Conservation (phyloP, 805 yeast genomes). For the Candida ficus region DNA sequence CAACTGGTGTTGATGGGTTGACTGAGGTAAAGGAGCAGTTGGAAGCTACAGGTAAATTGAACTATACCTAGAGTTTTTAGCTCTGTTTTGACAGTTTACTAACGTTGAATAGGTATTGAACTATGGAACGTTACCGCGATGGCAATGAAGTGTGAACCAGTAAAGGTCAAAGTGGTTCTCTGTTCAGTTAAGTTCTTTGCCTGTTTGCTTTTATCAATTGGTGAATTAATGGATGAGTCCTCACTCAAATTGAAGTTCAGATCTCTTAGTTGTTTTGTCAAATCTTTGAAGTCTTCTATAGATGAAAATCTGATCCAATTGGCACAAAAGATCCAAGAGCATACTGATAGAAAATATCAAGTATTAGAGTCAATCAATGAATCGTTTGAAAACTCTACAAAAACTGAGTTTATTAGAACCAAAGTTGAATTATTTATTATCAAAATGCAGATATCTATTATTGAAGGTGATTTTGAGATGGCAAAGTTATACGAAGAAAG, state of each 20-base stretch:
- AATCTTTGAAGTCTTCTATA: slow-evolving; percentile 23
- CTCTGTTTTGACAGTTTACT: neutral
- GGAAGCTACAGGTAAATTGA: slow-evolving; percentile 20
- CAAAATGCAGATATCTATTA: slow-evolving; percentile 28
- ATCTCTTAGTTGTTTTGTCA: slow-evolving; percentile 28
- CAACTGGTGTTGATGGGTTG: slow-evolving; percentile 17
- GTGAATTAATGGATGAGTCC: slow-evolving; percentile 23
- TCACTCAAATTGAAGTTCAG: slow-evolving; percentile 25
- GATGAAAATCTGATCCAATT: slow-evolving; percentile 22
- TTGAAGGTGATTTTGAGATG: slow-evolving; percentile 29
- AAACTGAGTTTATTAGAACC: slow-evolving; percentile 15
- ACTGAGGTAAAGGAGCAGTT: slow-evolving; percentile 19
- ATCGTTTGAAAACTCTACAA: neutral
- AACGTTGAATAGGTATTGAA: slow-evolving; percentile 20
- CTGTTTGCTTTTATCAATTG: slow-evolving; percentile 27
- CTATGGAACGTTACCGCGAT: slow-evolving; percentile 35
- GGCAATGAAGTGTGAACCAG: slow-evolving; percentile 20
- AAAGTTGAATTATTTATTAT: slow-evolving; percentile 27
- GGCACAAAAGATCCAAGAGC: slow-evolving; percentile 25
- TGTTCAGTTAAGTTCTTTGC: slow-evolving; percentile 25
- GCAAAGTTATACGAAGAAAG: slow-evolving; percentile 32
- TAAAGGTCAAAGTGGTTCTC: slow-evolving; percentile 6
- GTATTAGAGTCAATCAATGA: slow-evolving; percentile 18
- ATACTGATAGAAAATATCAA: slow-evolving; percentile 24
- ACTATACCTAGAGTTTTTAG: neutral